Percentiles rank a stretch among this genome's conserved stretches.
These are phyloP conservation scores for Pseudohyphozyma bogoriensis DNA, from an alignment of 768 basidiomycete species.

Conservation along the genomic window DNA sequence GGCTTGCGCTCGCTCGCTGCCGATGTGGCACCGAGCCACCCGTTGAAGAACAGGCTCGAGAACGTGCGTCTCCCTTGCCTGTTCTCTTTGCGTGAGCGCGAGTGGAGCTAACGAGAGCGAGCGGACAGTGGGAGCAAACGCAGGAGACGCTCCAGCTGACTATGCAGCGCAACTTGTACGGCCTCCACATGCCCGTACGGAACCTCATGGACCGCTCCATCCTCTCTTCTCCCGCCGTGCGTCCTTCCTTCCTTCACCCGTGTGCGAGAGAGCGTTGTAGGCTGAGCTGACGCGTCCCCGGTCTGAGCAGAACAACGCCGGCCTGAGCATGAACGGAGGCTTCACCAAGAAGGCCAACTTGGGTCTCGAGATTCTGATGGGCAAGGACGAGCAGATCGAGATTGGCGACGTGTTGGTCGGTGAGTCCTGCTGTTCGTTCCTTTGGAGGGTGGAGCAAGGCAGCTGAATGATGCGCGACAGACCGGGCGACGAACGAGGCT, in stretches of 20 bases:
- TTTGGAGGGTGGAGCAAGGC: background rate
- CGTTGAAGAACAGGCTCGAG: constrained; percentile 61
- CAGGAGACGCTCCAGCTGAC: constrained; percentile 79
- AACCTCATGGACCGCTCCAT: constrained; percentile 89
- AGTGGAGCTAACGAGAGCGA: background rate
- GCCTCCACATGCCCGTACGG: constrained; percentile 79
- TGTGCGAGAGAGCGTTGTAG: no score
- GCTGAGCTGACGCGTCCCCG: background rate
- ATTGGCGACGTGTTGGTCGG: constrained; percentile 71
- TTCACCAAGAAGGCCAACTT: constrained; percentile 51
- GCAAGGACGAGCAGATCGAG: constrained; percentile 74
- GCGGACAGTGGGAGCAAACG: constrained; percentile 76
- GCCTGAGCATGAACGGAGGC: background rate
- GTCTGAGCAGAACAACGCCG: background rate
- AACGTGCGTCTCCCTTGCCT: constrained; percentile 48
- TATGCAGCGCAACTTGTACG: constrained; percentile 70
- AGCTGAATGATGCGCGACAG: constrained; percentile 37
- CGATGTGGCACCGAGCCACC: constrained; percentile 54
- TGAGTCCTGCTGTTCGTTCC: constrained; percentile 36
- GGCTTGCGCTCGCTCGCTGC: constrained; percentile 72
- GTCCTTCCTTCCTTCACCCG: constrained; percentile 32
- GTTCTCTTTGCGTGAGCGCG: background rate
- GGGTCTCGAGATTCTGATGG: constrained; percentile 85
- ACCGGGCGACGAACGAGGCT: constrained; percentile 47
- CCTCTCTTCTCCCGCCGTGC: constrained; percentile 45